Percentiles rank a stretch among this genome's conserved stretches.
phyloP scores from a whole-genome alignment of 257 asterid genomes.

The Plantago elongata region DNA sequence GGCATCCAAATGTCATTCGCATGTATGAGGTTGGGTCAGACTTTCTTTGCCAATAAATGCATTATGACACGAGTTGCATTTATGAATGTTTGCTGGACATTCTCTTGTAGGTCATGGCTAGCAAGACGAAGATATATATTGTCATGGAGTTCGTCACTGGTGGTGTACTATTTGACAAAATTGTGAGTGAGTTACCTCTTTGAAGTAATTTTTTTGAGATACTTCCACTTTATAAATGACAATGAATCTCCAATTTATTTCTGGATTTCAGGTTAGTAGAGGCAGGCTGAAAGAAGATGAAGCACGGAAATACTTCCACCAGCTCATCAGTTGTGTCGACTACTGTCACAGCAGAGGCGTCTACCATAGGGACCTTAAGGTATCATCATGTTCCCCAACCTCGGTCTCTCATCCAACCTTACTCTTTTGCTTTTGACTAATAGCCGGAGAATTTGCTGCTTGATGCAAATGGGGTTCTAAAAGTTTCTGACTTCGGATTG shows the following conservation, averaged over 20 bases:
- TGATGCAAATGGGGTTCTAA: conserved; percentile 49
- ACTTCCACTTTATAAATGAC: neutral
- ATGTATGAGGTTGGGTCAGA: conserved; percentile 50
- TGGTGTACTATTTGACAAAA: conserved; percentile 72
- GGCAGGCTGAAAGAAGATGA: conserved; percentile 68
- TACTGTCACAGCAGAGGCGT: conserved; percentile 77
- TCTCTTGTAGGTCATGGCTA: conserved; percentile 59
- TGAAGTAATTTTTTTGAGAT: conserved; percentile 1
- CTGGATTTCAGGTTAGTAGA: conserved; percentile 33
- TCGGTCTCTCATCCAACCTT: neutral
- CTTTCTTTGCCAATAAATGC: no score
- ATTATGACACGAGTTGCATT: no score
- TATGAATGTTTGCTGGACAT: conserved; percentile 6
- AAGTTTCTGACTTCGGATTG: conserved; percentile 70
- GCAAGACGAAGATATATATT: conserved; percentile 72
- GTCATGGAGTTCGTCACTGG: conserved; percentile 70
- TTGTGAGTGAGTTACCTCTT: conserved; percentile 33
- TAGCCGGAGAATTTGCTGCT: conserved; percentile 65
- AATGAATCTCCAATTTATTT: conserved; percentile 13
- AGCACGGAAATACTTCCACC: conserved; percentile 69
- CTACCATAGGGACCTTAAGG: conserved; percentile 67
- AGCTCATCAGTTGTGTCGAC: conserved; percentile 62
- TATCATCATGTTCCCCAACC: neutral
- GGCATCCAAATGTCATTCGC: conserved; percentile 70
- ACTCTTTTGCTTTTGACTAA: neutral